Percentiles rank a stretch among this genome's conserved stretches.
phyloP scores from a whole-genome alignment of 2,329 filamentous ascomycete genomes.

The Diaporthe citriasiana region DNA sequence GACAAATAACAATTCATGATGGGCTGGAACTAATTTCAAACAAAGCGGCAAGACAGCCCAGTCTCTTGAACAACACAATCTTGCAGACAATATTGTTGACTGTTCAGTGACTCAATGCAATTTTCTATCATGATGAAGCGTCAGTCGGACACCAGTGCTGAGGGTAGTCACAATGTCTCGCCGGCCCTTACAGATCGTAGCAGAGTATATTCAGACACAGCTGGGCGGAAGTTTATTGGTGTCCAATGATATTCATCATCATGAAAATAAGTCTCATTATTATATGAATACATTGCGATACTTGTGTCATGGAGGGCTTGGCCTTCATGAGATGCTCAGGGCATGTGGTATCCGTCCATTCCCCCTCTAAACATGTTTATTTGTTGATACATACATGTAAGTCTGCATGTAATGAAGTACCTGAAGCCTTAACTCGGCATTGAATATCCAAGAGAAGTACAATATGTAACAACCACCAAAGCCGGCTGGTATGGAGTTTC shows the following conservation, averaged over 20 bases:
- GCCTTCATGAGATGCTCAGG: too few relatives aligned
- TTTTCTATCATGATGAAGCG: background rate
- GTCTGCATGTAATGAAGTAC: too few relatives aligned
- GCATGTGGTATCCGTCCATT: too few relatives aligned
- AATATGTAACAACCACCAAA: background rate
- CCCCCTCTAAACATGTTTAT: background rate
- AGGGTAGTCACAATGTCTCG: too few relatives aligned
- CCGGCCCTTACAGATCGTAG: too few relatives aligned
- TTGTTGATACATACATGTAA: background rate
- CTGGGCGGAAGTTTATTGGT: background rate
- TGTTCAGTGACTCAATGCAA: background rate
- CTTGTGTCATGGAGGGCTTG: background rate
- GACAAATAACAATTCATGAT: background rate
- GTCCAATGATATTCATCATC: background rate
- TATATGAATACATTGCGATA: background rate
- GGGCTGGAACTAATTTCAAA: background rate
- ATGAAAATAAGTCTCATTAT: background rate
- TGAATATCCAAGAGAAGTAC: too few relatives aligned
- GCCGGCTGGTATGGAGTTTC: background rate
- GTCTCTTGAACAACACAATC: background rate
- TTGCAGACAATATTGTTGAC: background rate
- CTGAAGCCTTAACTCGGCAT: background rate
- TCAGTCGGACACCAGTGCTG: background rate
- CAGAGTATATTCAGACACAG: background rate
- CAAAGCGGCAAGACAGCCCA: background rate